Conservation (phyloP, 2,329 filamentous ascomycete genomes). For the Elsinoe perseae region DNA sequence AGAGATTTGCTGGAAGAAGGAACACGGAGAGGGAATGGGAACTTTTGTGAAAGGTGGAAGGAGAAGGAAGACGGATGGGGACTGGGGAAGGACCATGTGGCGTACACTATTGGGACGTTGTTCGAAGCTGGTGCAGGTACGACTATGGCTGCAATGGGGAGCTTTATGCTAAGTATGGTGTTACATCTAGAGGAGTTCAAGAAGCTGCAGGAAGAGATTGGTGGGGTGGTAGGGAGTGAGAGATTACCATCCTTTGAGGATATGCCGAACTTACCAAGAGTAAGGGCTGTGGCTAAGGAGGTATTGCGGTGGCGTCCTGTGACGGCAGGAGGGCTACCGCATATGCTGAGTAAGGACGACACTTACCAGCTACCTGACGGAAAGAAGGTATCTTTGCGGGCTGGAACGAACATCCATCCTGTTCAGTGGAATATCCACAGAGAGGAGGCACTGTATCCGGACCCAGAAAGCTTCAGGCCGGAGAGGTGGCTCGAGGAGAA, state of each 20-base stretch:
- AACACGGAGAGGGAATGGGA: slow-evolving; percentile 22
- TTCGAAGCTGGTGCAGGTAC: slow-evolving; percentile 30
- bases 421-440: slow-evolving; percentile 46
- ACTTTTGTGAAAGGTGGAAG: slow-evolving; percentile 19
- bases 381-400: slow-evolving; percentile 49
- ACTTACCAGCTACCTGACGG: slow-evolving; percentile 34
- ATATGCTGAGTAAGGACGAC: slow-evolving; percentile 48
- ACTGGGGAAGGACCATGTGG: slow-evolving; percentile 24
- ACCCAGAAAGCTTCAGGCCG: slow-evolving; percentile 45
- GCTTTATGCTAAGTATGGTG: slow-evolving; percentile 27
- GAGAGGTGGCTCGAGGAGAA: slow-evolving; percentile 46
- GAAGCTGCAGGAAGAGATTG: slow-evolving; percentile 31
- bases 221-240: slow-evolving; percentile 27
- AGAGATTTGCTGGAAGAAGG: slow-evolving; percentile 30
- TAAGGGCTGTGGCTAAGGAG: slow-evolving; percentile 38
- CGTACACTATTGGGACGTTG: slow-evolving; percentile 26
- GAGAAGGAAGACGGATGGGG: slow-evolving; percentile 23
- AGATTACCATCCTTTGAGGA: slow-evolving; percentile 33
- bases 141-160: slow-evolving; percentile 28
- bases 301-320: slow-evolving; percentile 40
- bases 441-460: slow-evolving; percentile 45
- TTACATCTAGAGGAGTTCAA: slow-evolving; percentile 22
- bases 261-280: slow-evolving; percentile 31
- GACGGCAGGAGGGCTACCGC: slow-evolving; percentile 42
- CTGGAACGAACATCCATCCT: slow-evolving; percentile 42